phyloP scores from a whole-genome alignment of 1,284 basidiomycete genomes.

The Rhizoctonia solani region DNA sequence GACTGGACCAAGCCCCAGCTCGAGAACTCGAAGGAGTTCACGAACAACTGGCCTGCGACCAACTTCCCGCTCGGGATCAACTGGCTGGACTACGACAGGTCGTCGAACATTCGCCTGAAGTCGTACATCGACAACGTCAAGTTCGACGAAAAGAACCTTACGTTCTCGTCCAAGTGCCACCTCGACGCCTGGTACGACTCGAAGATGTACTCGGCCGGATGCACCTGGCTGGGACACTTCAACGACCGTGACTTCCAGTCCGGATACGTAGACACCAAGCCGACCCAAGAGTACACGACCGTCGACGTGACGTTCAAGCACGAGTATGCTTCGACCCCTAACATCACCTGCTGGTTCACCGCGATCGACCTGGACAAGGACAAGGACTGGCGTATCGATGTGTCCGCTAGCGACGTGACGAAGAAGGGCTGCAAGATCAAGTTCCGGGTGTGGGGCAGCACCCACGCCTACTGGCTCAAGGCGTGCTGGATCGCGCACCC shows the following conservation, averaged over 20 bases:
- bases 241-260: conserved; percentile 6
- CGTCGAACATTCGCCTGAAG: conserved; percentile 15
- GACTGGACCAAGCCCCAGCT: conserved; percentile 14
- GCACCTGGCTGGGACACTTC: conserved; percentile 11
- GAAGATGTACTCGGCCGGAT: conserved; percentile 23
- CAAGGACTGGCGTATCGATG: conserved; percentile 9
- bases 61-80: conserved; percentile 19
- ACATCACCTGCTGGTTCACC: conserved; percentile 27
- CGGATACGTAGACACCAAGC: conserved; percentile 19
- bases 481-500: conserved; percentile 37
- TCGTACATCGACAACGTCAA: neutral
- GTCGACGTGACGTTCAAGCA: conserved; percentile 31
- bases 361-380: conserved; percentile 14
- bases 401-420: conserved; percentile 10
- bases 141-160: neutral
- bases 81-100: conserved; percentile 8
- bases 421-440: conserved; percentile 34
- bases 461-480: neutral
- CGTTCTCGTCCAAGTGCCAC: neutral
- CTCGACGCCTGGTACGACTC: conserved; percentile 34
- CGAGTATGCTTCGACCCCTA: conserved; percentile 26
- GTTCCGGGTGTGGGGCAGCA: conserved; percentile 27
- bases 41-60: neutral
- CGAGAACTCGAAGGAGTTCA: conserved; percentile 1
- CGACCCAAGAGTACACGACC: conserved; percentile 16